Conservation (phyloP, 2,329 filamentous ascomycete genomes). For the Colletotrichum endophyticum region DNA sequence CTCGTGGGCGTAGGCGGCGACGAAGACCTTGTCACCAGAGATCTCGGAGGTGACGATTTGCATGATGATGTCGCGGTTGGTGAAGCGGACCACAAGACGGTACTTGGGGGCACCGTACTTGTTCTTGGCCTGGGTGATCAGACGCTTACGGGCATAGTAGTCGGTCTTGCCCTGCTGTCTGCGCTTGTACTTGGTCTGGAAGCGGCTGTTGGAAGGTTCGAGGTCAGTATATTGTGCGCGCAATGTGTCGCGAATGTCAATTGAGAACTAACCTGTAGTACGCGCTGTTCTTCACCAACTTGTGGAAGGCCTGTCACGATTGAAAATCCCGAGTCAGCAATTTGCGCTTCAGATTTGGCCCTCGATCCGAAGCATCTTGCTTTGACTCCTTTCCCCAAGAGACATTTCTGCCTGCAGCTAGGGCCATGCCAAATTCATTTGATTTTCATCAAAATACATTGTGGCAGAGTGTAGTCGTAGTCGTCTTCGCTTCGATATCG, state of each 20-base stretch:
- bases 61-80: slow-evolving; percentile 98
- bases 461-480: background rate
- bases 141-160: slow-evolving; percentile 99
- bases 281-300: slow-evolving; percentile 95
- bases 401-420: slow-evolving; percentile 46
- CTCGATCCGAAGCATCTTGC: slow-evolving; percentile 97
- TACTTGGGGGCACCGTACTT: slow-evolving; percentile 99
- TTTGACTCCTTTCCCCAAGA: slow-evolving; percentile 67
- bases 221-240: background rate
- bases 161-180: slow-evolving; percentile 97
- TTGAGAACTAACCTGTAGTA: slow-evolving; percentile 90
- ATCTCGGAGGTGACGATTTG: slow-evolving; percentile 98
- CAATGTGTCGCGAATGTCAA: background rate
- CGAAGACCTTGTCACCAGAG: slow-evolving; percentile 96
- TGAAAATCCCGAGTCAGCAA: slow-evolving; percentile 88
- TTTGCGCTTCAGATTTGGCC: slow-evolving; percentile 91
- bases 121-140: slow-evolving; percentile 99
- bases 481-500: background rate
- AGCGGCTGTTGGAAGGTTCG: slow-evolving; percentile 69
- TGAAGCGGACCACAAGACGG: slow-evolving; percentile 98
- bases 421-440: slow-evolving; percentile 27
- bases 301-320: slow-evolving; percentile 80
- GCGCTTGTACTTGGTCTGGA: slow-evolving; percentile 99
- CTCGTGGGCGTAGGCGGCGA: slow-evolving; percentile 93
- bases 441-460: background rate